Evolutionary conservation across 495 filamentous ascomycete genomes (phyloP).

Genomic region (Aspergillus avenaceus): DNA sequence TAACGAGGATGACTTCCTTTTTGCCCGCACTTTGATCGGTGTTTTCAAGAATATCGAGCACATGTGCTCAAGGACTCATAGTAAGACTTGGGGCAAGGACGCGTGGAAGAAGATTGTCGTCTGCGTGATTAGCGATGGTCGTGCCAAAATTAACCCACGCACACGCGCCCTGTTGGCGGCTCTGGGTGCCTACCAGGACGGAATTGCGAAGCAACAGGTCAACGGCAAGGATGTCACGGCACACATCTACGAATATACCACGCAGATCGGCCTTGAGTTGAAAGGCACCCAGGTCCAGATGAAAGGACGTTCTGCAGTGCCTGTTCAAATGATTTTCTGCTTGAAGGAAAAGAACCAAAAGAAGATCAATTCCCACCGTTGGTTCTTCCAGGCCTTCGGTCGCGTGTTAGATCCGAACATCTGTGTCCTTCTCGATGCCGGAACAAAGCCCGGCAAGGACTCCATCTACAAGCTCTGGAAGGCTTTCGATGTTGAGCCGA

Average conservation of each 20-base stretch:
- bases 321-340: constrained; percentile 97
- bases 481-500: constrained; percentile 95
- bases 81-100: constrained; percentile 97
- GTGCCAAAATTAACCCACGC: constrained; percentile 94
- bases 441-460: constrained; percentile 86
- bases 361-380: constrained; percentile 99
- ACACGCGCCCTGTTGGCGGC: constrained; percentile 86
- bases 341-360: constrained; percentile 99
- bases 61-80: constrained; percentile 86
- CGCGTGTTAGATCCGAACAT: constrained; percentile 90
- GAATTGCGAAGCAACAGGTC: constrained; percentile 97
- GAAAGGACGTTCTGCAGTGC: constrained; percentile 67
- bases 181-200: constrained; percentile 96
- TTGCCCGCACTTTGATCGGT: constrained; percentile 94
- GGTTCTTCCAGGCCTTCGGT: constrained; percentile 99
- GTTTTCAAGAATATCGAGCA: constrained; percentile 98
- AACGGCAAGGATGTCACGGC: constrained; percentile 96
- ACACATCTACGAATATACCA: constrained; percentile 99
- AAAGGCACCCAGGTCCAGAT: constrained; percentile 85
- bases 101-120: constrained; percentile 99
- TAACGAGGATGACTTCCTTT: constrained; percentile 96
- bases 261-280: constrained; percentile 80
- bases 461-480: constrained; percentile 99
- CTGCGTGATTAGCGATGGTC: constrained; percentile 95
- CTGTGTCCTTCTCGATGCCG: constrained; percentile 93